Conservation (phyloP, 2,329 filamentous ascomycete genomes). For the Xylaria sp. region DNA sequence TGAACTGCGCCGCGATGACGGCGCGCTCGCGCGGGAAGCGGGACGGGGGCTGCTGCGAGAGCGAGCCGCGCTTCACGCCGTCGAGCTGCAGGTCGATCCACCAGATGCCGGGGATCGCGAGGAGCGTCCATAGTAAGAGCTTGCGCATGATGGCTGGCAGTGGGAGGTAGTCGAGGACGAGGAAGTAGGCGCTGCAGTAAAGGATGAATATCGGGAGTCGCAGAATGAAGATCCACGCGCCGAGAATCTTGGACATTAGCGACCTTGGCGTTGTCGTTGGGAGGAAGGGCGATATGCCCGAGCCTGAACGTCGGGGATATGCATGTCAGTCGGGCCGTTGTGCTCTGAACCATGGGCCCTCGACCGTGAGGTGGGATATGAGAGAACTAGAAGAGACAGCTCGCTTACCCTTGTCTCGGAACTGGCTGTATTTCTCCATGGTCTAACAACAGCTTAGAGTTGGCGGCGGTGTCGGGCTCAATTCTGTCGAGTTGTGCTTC, state of each 20-base stretch:
- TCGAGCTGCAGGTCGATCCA: slow-evolving; percentile 99
- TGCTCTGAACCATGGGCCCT: slow-evolving; percentile 6
- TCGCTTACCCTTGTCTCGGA: slow-evolving; percentile 81
- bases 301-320: slow-evolving; percentile 67
- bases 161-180: slow-evolving; percentile 84
- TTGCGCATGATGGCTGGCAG: slow-evolving; percentile 74
- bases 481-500: background rate
- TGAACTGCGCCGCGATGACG: slow-evolving; percentile 90
- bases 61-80: slow-evolving; percentile 90
- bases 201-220: slow-evolving; percentile 82
- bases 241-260: slow-evolving; percentile 70
- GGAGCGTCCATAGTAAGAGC: slow-evolving; percentile 84
- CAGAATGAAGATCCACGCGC: slow-evolving; percentile 79
- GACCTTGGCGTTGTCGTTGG: slow-evolving; percentile 77
- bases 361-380: background rate
- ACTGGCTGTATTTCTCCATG: slow-evolving; percentile 97
- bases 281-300: slow-evolving; percentile 95
- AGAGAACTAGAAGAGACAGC: slow-evolving; percentile 1
- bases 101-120: slow-evolving; percentile 93
- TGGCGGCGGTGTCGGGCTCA: background rate
- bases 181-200: slow-evolving; percentile 77
- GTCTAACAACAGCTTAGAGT: background rate
- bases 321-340: slow-evolving; percentile 10
- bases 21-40: slow-evolving; percentile 82
- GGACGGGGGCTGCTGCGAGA: slow-evolving; percentile 77